These are phyloP conservation scores for Flaveria ramosissima DNA, from an alignment of 129 eudicot genomes.

Conservation along the genomic window DNA sequence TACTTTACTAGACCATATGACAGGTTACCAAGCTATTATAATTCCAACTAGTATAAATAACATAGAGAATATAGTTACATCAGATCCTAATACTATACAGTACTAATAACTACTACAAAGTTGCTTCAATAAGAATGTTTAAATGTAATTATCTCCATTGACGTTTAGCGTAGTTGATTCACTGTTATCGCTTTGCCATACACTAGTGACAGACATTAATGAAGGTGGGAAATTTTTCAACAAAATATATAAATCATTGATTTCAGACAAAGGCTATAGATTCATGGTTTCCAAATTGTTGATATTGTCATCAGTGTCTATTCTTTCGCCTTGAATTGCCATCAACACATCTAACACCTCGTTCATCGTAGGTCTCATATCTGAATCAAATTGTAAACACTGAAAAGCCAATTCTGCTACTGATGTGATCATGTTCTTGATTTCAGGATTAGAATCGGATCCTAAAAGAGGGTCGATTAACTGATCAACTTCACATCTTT, in stretches of 20 bases:
- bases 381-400: constrained; percentile 69
- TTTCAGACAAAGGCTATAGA: constrained; percentile 44
- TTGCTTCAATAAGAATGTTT: neutral
- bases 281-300: neutral
- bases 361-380: constrained; percentile 74
- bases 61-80: too few species aligned
- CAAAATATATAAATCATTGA: constrained; percentile 42
- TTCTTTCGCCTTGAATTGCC: constrained; percentile 36
- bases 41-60: too few species aligned
- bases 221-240: constrained; percentile 45
- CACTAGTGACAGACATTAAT: constrained; percentile 40
- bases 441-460: constrained; percentile 41
- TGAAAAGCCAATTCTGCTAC: constrained; percentile 76
- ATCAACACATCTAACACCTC: constrained; percentile 49
- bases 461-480: constrained; percentile 58
- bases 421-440: constrained; percentile 57
- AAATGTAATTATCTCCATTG: constrained; percentile 21
- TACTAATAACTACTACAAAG: neutral
- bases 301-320: neutral
- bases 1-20: too few species aligned
- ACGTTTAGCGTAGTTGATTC: constrained; percentile 46
- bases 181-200: constrained; percentile 47
- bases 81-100: too few species aligned
- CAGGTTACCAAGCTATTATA: too few species aligned
- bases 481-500: constrained; percentile 50